These are phyloP conservation scores for Closterium sp. DNA, from an alignment of 139 green algal species.

Conservation along the genomic window DNA sequence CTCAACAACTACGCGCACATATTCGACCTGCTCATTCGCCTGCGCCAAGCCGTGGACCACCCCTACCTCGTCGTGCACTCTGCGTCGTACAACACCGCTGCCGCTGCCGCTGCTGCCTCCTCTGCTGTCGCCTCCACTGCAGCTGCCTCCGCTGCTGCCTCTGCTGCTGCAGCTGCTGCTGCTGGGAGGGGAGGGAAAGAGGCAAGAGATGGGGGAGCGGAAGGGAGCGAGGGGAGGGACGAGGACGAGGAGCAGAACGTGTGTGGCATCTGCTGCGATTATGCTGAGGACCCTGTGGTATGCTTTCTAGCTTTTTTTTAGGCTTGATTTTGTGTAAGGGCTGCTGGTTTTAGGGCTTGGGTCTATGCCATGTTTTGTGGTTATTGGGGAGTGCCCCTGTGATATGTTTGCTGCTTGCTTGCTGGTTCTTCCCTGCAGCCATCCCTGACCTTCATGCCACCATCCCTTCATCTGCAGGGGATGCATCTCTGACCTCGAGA, in stretches of 20 bases:
- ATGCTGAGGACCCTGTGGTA: conserved; percentile 60
- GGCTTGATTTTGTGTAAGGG: no score
- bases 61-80: conserved; percentile 86
- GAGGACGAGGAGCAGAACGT: not conserved
- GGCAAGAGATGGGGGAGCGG: not conserved
- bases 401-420: not conserved
- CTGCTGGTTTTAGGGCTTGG: no score
- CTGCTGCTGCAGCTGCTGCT: conserved; percentile 29
- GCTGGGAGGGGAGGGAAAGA: not conserved
- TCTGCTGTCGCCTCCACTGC: not conserved
- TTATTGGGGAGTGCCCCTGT: conserved; percentile 62
- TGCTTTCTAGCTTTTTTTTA: no score
- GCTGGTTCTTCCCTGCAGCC: no score
- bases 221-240: not conserved
- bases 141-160: conserved; percentile 20
- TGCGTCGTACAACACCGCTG: conserved; percentile 36
- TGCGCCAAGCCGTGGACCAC: conserved; percentile 79
- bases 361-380: conserved; percentile 77
- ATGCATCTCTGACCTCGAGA: no score
- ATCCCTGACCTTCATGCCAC: no score
- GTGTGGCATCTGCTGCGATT: conserved; percentile 78
- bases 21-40: conserved; percentile 90
- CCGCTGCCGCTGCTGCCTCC: not conserved
- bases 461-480: no score
- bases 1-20: conserved; percentile 79